Base-by-base conservation (phyloP, 306 rosid species). In the Lathyrus tuberosus region DNA sequence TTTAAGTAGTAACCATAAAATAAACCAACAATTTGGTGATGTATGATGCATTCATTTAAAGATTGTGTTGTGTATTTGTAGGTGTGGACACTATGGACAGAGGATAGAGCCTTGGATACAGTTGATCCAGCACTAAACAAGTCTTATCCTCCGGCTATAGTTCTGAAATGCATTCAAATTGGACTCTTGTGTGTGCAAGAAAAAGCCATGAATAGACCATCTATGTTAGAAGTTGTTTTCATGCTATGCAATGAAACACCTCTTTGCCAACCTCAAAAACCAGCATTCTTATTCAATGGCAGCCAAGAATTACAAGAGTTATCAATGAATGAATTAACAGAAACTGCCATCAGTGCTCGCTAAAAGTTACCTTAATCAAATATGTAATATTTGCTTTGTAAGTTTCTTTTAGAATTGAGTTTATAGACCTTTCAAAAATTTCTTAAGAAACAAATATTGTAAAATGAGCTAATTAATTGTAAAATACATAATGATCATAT, bases 81-180 rank as follows among this genome's bases (percentile, higher is more conserved):
- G 94, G 87, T 66, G 6, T 90, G 91, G 96, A 75, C 77, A 4
- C 73, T 82, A 8, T 87, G 94, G 96, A 85, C 15, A 18, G 79
- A 78, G 47, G 85, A 78, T 0, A 78, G 10, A 6, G 79, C 78
- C 16, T 40, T 71, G 69, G 79, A 87, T 44, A 31, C 77, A 7
- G 74, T 87, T 5, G 91, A 87, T 62, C 7, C 78, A 35, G 26
- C 72, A 11, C 2, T 81, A 9, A 76, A 38, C 22, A 65, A 72
- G 24, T 60, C 83, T 33, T 56, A 48, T 43, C 63, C 43, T 42
- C 16, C 8, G 20, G 14, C 10, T 13, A 67, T 77, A 76, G 82
- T 76, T 40, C 15, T 66, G 15, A 83, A 84, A 71, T 89, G 92
- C 78, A 38, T 85, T n/a, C 84, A 83, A 17, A 84, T 81, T 59